Evolutionary conservation across 768 basidiomycete genomes (phyloP), one percentile per base, ranked within the genome.

Genomic region (Boletus tylopilopsis): DNA sequence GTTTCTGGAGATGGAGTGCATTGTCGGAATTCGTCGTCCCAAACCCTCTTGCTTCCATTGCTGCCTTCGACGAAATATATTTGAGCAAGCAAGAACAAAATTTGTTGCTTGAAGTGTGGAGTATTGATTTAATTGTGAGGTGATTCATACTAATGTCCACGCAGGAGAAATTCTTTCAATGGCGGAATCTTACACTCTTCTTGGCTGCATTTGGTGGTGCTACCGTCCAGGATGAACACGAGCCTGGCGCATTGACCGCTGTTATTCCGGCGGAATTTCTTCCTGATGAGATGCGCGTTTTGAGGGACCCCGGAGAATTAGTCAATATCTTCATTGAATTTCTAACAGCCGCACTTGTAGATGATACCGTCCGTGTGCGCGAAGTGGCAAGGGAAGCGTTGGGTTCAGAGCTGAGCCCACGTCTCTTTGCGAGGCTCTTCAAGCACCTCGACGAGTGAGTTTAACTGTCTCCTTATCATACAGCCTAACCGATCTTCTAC

Each of bases 101-200:
- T 19, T 55, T 76, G 51, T 61, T 69, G 6, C 55, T 62, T 7
- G 76, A 78, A 61, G 76, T 76, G 51, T 27, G 55, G 22, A 36
- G 23, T 15, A 7, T 47, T 42, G 13, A 27, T 27, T 52, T 27
- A 18, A 35, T 41, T 41, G 3, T n/a, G 5, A 25, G 18, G 15
- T 40, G 19, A 37, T 12, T 37, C 24, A 16, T 37, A 42, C 51
- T 57, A 23, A 61, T 45, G 23, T 42, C 33, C 29, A 18, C 27
- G 15, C 45, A 91, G 88, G 88, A 90, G 18, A 76, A 81, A 56
- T 78, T 83, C 35, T 78, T 75, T 32, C 87, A 91, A 56, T 96
- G 93, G 92, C 85, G 89, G 59, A 91, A 94, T 61, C 70, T 91
- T 12, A 84, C 87, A 0, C 69, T 91, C 21, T 90, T 87, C 67